Evolutionary conservation across 441 rosid genomes (phyloP), one percentile per base, ranked within the genome.

Genomic region (Pelargonium citronellum): DNA sequence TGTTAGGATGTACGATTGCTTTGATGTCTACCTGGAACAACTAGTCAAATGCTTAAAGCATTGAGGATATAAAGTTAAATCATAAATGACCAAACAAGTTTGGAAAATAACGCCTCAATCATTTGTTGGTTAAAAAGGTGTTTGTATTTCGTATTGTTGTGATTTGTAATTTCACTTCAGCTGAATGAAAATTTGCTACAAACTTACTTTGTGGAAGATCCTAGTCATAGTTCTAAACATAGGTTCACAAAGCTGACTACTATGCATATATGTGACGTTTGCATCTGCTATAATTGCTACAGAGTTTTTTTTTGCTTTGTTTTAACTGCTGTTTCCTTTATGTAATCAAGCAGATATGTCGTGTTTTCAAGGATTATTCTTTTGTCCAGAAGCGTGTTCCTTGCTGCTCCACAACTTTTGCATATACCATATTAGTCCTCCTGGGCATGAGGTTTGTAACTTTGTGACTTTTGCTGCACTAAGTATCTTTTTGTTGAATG

Each of bases 381-480:
- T 86, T 81, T 90, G 93, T 76, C 88, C 92, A 5, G 97, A 94
- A 81, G 95, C 97, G 67, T 84, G 88, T 79, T 91, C 99, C 19
- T 84, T 94, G 82, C 86, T 94, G 24, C 95, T 91, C 15, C 92
- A 91, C 85, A 94, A 91, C 81, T 94, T 94, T 74, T 91, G 99
- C 82, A 81, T 90, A 71, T 94, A 91, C 78, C 99, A 91, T 71
- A 90, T 94, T 67, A 85, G 84, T 81, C 97, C 99, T 68, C 94
- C 96, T 58, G 97, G 97, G 69, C 99, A 94, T 53, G 94, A 91
- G 97, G 97, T 91, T 81, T 79, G 91, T 83, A 90, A 46, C 86
- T 88, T 1, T 87, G 39, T 0, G 39, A 34, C 39, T 34, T 34
- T 34, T 34, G 39, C 39, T 34, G 39, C 39, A 34, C 39, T 34